Base-by-base conservation (phyloP, 495 filamentous ascomycete species). In the Talaromyces ruber region DNA sequence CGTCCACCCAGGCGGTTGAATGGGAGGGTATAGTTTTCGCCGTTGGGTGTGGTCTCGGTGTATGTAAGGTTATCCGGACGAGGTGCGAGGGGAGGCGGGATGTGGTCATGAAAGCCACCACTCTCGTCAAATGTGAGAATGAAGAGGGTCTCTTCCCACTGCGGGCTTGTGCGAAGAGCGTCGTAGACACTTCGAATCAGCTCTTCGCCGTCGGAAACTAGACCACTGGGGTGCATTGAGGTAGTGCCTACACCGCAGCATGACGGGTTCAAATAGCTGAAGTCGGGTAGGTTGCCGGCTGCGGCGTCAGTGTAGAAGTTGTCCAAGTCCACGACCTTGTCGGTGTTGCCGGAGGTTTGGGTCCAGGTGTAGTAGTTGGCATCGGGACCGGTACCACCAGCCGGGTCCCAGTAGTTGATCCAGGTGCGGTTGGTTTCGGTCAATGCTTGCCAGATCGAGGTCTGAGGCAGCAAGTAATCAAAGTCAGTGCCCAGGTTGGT, bases 111-210 rank as follows among this genome's bases (percentile, higher is more conserved):
- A 73, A 80, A 81, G 26, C 78, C 78, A 16, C 79, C 60, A 18
- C 69, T 75, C 69, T 81, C 79, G 63, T 81, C 79, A 53, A 78
- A 82, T 55, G 76, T 81, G 9, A 82, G 65, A 60, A 81, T 71
- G 62, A 80, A 75, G n/a, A 82, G 69, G 2, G 78, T 78, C 25
- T 75, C 47, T 0, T 78, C 61, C 79, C 79, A 82, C 60, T 80
- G 76, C 0, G 76, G 79, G 9, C 69, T 65, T 47, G 67, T 57
- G 58, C 77, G 78, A 39, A 80, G 63, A 18, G 78, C 73, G 25
- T 82, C 77, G 65, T 82, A 81, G 58, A 82, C 73, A 12, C 66
- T 63, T 64, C 80, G 80, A 68, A 83, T 75, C 58, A 82, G 68
- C 8, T 59, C 64, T 66, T 83, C 78, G 57, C 79, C 81, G 50